These are phyloP conservation scores for Lactifluus hygrophoroides DNA, from an alignment of 768 basidiomycete genomes.

Conservation along the genomic window DNA sequence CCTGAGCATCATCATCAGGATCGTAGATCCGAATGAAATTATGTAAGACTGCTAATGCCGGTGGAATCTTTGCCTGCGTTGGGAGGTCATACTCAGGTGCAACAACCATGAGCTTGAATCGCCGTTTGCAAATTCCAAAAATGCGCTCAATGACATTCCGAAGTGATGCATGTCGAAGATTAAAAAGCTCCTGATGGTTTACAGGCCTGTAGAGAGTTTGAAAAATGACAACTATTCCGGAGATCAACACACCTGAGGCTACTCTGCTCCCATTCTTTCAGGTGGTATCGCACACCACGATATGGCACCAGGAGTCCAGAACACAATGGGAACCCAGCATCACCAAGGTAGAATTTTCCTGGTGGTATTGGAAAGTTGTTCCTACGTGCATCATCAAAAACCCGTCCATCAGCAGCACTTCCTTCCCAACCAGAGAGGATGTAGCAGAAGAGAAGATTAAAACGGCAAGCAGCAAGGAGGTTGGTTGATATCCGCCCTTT, in stretches of 20 bases:
- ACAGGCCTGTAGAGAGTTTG: slow-evolving; percentile 8
- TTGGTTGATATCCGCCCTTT: slow-evolving; percentile 27
- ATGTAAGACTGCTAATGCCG: slow-evolving; percentile 26
- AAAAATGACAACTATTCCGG: too few species aligned
- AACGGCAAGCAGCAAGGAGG: slow-evolving; percentile 25
- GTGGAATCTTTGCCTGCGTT: slow-evolving; percentile 25
- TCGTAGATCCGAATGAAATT: slow-evolving; percentile 30
- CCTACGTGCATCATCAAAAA: slow-evolving; percentile 24
- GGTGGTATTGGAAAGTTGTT: slow-evolving; percentile 22
- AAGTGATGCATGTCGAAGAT: slow-evolving; percentile 15
- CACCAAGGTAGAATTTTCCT: slow-evolving; percentile 27
- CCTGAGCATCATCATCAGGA: too few species aligned
- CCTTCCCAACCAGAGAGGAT: slow-evolving; percentile 26
- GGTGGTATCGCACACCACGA: slow-evolving; percentile 27
- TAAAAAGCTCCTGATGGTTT: slow-evolving; percentile 21
- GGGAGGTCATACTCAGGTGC: slow-evolving; percentile 22
- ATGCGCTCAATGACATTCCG: slow-evolving; percentile 23
- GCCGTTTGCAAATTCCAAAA: slow-evolving; percentile 22
- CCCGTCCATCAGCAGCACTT: slow-evolving; percentile 23
- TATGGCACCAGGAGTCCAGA: slow-evolving; percentile 26
- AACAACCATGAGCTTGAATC: slow-evolving; percentile 10
- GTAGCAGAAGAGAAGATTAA: slow-evolving; percentile 23
- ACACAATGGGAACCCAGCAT: slow-evolving; percentile 28
- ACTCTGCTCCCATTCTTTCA: slow-evolving; percentile 27
- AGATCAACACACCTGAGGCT: too few species aligned